phyloP scores from a whole-genome alignment of 2,329 filamentous ascomycete species.

The Aspergillus uvarum region DNA sequence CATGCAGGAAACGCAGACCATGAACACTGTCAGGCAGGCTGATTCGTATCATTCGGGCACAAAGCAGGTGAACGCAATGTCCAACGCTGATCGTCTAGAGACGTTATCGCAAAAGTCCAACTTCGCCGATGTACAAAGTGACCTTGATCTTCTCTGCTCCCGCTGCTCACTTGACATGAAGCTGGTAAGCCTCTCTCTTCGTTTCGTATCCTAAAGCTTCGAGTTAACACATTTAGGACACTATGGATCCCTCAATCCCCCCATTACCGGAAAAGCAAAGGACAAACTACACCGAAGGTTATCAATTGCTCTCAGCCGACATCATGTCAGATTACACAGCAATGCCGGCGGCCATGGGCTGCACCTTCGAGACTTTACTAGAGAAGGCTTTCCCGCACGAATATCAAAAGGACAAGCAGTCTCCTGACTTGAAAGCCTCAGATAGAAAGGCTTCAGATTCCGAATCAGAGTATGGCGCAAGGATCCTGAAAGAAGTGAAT shows the following conservation, averaged over 20 bases:
- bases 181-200: conserved; percentile 26
- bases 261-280: conserved; percentile 55
- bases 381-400: conserved; percentile 24
- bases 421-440: background rate
- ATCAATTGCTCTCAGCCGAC: conserved; percentile 55
- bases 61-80: conserved; percentile 4
- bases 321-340: conserved; percentile 46
- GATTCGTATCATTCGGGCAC: background rate
- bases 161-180: conserved; percentile 27
- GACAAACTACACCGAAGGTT: conserved; percentile 55
- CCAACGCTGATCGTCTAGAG: conserved; percentile 28
- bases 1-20: conserved; percentile 57
- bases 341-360: conserved; percentile 37
- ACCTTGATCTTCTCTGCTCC: conserved; percentile 36
- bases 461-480: conserved; percentile 28
- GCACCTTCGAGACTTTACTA: conserved; percentile 33
- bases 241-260: conserved; percentile 64
- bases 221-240: conserved; percentile 41
- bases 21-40: conserved; percentile 28
- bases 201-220: background rate
- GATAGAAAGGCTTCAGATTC: background rate
- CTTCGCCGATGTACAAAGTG: conserved; percentile 37
- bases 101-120: conserved; percentile 29
- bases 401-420: conserved; percentile 12
- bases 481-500: conserved; percentile 31